A percentile compares a stretch with the other conserved stretches of the same genome.
Conservation (phyloP, 768 basidiomycete genomes). For the Tephrocybe sp. region DNA sequence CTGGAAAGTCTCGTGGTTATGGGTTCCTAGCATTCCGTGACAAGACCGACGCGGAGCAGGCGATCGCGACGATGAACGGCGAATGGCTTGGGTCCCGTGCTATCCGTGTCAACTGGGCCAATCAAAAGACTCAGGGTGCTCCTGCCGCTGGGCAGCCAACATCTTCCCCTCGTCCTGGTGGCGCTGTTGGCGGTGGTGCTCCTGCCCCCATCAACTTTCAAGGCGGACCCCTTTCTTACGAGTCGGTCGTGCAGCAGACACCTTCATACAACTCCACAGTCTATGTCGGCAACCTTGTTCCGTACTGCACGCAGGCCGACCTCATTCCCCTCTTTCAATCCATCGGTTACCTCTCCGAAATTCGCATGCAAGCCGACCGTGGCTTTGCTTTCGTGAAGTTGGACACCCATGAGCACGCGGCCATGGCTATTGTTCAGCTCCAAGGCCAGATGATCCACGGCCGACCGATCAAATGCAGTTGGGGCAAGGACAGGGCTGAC, state of each 20-base stretch:
- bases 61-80: conserved; percentile 99
- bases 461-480: conserved; percentile 95
- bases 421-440: conserved; percentile 95
- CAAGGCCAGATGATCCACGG: conserved; percentile 98
- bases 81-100: conserved; percentile 99
- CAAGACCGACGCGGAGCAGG: conserved; percentile 98
- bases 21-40: conserved; percentile 99
- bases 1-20: conserved; percentile 96
- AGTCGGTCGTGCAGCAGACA: conserved; percentile 91
- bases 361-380: conserved; percentile 98
- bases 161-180: conserved; percentile 41
- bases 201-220: conserved; percentile 92
- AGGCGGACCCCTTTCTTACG: conserved; percentile 87
- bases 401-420: conserved; percentile 97
- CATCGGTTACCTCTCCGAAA: conserved; percentile 97
- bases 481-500: conserved; percentile 95
- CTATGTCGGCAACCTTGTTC: conserved; percentile 98
- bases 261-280: conserved; percentile 94
- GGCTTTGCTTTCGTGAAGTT: conserved; percentile 99
- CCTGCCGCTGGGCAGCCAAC: conserved; percentile 27
- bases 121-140: conserved; percentile 93
- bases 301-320: conserved; percentile 96
- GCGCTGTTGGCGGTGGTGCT: conserved; percentile 56
- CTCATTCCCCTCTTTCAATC: conserved; percentile 98
- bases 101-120: conserved; percentile 99